phyloP scores from a whole-genome alignment of 768 basidiomycete genomes.

The Podaxis sp. region DNA sequence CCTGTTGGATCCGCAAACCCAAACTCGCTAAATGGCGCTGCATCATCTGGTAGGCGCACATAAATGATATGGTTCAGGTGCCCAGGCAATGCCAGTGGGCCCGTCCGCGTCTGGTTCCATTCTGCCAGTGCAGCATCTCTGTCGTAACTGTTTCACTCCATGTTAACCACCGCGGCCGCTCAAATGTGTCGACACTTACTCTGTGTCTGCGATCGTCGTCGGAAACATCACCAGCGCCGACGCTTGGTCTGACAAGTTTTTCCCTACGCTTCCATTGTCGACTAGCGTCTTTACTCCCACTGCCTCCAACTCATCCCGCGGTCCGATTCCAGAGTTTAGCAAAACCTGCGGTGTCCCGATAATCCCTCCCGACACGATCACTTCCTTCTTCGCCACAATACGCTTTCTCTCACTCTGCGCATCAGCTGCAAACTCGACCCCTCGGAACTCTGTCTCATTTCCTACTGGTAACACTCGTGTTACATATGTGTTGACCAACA shows the following conservation, averaged over 20 bases:
- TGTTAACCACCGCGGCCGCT: not conserved
- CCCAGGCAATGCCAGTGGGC: constrained; percentile 5
- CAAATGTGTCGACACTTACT: not conserved
- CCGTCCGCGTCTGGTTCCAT: constrained; percentile 12
- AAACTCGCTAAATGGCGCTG: constrained; percentile 1
- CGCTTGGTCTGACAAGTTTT: constrained; percentile 19
- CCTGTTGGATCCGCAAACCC: constrained; percentile 11
- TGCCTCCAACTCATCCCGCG: constrained; percentile 12
- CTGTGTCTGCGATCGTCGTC: constrained; percentile 6
- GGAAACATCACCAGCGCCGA: not conserved
- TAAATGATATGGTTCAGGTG: constrained; percentile 10
- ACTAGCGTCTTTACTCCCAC: constrained; percentile 14
- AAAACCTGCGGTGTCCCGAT: constrained; percentile 24
- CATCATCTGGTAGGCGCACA: constrained; percentile 12
- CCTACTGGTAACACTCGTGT: constrained; percentile 10
- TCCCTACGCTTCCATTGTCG: constrained; percentile 18
- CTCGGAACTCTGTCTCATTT: constrained; percentile 10
- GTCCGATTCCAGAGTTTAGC: constrained; percentile 22
- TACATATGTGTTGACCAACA: constrained; percentile 13
- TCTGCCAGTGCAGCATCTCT: constrained; percentile 4
- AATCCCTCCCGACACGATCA: constrained; percentile 28
- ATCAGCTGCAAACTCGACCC: constrained; percentile 10
- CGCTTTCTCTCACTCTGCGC: constrained; percentile 1
- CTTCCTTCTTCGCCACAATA: constrained; percentile 24
- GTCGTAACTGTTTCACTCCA: not conserved